A percentile compares a stretch with the other conserved stretches of the same genome.
These are phyloP conservation scores for Parmelia sp. DNA, from an alignment of 495 filamentous ascomycete species.

Conservation along the genomic window DNA sequence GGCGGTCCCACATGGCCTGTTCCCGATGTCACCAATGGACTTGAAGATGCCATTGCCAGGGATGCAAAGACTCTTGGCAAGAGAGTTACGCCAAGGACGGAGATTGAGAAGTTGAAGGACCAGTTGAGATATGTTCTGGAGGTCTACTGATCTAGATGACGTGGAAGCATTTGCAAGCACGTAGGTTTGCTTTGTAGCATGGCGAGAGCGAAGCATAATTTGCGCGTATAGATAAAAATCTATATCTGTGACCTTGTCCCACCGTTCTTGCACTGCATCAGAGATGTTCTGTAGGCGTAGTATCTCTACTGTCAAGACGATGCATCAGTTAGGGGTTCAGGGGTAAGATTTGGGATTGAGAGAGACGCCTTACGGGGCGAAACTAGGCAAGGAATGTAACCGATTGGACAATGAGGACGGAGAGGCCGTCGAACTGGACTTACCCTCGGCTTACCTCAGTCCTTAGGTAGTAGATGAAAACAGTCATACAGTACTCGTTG, in stretches of 20 bases:
- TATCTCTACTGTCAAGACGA: not conserved
- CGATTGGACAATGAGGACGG: slow-evolving; percentile 16
- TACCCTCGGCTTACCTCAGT: no score
- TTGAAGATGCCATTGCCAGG: slow-evolving; percentile 84
- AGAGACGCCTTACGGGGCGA: not conserved
- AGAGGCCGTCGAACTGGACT: no score
- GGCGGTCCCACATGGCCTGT: slow-evolving; percentile 93
- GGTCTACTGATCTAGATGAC: slow-evolving; percentile 56
- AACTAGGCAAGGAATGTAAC: slow-evolving; percentile 3
- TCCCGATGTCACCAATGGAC: slow-evolving; percentile 90
- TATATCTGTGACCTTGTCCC: not conserved
- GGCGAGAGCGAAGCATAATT: not conserved
- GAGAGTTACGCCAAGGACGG: slow-evolving; percentile 83
- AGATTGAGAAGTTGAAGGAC: slow-evolving; percentile 96
- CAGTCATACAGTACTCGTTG: slow-evolving; percentile 9
- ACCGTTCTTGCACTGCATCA: not conserved
- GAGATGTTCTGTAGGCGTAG: not conserved
- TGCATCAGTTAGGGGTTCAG: not conserved
- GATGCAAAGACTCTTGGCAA: slow-evolving; percentile 62
- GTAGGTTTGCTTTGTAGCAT: not conserved
- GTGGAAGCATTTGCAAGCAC: slow-evolving; percentile 1
- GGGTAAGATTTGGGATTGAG: not conserved
- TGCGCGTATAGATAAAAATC: not conserved
- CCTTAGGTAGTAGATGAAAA: not conserved
- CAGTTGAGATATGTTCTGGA: slow-evolving; percentile 89